Percentiles rank a stretch among this genome's conserved stretches.
Evolutionary conservation across 768 basidiomycete genomes (phyloP).

Genomic region (Ramaria sp.): DNA sequence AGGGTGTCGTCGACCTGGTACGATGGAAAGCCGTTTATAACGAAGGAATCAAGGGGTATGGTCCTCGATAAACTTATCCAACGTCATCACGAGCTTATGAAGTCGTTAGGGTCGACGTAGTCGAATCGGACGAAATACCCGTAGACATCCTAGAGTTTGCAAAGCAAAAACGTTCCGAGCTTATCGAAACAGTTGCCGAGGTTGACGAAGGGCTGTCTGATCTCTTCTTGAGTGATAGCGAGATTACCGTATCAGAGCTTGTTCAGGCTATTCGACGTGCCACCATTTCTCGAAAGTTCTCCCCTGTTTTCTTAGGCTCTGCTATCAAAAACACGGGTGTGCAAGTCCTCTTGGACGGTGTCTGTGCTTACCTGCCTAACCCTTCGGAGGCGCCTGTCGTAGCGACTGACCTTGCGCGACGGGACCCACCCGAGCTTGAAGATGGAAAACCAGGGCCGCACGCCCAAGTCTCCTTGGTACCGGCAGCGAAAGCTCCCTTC

Average conservation of each 20-base stretch:
- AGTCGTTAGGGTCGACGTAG: slow-evolving; percentile 51
- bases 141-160: slow-evolving; percentile 61
- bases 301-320: slow-evolving; percentile 93
- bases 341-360: slow-evolving; percentile 88
- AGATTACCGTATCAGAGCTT: slow-evolving; percentile 62
- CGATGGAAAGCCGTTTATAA: slow-evolving; percentile 93
- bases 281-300: slow-evolving; percentile 81
- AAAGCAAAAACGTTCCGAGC: slow-evolving; percentile 74
- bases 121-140: slow-evolving; percentile 84
- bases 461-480: slow-evolving; percentile 49
- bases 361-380: slow-evolving; percentile 89
- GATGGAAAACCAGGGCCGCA: slow-evolving; percentile 3
- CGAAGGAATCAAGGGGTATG: slow-evolving; percentile 87
- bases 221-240: slow-evolving; percentile 75
- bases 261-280: slow-evolving; percentile 80
- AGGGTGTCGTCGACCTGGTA: slow-evolving; percentile 89
- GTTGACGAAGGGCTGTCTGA: slow-evolving; percentile 95
- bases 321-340: slow-evolving; percentile 97
- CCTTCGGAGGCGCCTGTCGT: slow-evolving; percentile 69
- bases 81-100: neutral
- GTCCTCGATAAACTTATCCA: neutral
- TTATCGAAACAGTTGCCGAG: slow-evolving; percentile 92
- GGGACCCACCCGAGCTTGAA: slow-evolving; percentile 37
- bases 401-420: slow-evolving; percentile 70
- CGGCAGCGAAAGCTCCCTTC: slow-evolving; percentile 78